Evolutionary conservation across 345 rosid genomes (phyloP).

Genomic region (Sonneratia alba): DNA sequence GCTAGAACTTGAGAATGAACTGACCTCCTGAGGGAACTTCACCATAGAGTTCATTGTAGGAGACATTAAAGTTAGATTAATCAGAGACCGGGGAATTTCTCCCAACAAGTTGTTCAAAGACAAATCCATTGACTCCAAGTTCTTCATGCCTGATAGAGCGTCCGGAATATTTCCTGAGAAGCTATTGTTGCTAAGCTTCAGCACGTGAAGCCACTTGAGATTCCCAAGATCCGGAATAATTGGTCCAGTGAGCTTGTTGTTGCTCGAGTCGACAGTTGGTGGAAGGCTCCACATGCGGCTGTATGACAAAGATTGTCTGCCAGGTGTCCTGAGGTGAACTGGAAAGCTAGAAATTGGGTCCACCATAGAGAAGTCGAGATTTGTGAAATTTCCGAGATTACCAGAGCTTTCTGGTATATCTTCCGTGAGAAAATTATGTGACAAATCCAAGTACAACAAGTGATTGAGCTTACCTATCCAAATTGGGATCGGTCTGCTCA

Average conservation of each 20-base stretch:
- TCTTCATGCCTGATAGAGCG: constrained; percentile 4
- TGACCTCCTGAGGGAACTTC: constrained; percentile 3
- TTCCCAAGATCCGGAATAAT: constrained; percentile 9
- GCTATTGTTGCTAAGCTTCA: constrained; percentile 8
- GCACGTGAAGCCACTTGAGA: constrained; percentile 2
- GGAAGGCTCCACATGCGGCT: constrained; percentile 5
- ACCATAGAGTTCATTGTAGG: constrained; percentile 6
- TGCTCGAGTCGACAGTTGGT: neutral
- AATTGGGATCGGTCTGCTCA: constrained; percentile 11
- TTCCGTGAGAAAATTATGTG: constrained; percentile 10
- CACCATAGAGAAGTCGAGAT: neutral
- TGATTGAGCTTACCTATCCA: constrained; percentile 10
- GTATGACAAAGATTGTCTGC: neutral
- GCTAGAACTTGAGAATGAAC: constrained; percentile 6
- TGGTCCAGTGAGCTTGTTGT: constrained; percentile 11
- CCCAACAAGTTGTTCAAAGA: constrained; percentile 10
- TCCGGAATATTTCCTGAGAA: constrained; percentile 7
- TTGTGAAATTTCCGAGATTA: neutral
- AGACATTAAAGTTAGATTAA: neutral
- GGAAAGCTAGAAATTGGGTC: neutral
- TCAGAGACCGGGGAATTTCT: constrained; percentile 2
- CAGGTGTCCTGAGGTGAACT: neutral
- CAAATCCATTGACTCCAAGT: constrained; percentile 4
- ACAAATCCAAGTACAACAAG: constrained; percentile 15
- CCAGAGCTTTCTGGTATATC: constrained; percentile 8